Evolutionary conservation across 2,329 filamentous ascomycete species (phyloP).

Genomic region (Epichloe brachyelytri): DNA sequence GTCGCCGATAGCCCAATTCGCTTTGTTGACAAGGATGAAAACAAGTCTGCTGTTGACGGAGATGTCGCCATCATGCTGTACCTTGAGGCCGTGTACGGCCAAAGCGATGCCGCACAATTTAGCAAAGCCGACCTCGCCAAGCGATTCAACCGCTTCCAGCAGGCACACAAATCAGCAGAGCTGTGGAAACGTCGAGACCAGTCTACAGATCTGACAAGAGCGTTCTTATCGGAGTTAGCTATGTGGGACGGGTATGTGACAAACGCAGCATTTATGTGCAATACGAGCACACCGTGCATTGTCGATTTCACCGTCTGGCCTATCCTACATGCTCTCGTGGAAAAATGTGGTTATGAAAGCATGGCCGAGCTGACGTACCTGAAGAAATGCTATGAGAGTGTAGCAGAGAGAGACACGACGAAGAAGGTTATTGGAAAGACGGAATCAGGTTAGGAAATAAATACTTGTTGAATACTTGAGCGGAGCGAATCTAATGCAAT

Average conservation of each 20-base stretch:
- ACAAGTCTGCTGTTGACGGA: conserved; percentile 34
- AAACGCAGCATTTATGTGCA: background rate
- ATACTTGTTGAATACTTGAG: background rate
- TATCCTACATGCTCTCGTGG: conserved; percentile 33
- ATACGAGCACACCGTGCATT: background rate
- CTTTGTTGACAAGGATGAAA: conserved; percentile 42
- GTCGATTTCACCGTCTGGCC: conserved; percentile 47
- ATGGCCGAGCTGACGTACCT: conserved; percentile 21
- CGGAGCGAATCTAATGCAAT: background rate
- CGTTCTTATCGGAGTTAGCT: conserved; percentile 21
- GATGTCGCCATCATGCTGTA: conserved; percentile 45
- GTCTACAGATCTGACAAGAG: conserved; percentile 4
- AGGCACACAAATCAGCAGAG: conserved; percentile 21
- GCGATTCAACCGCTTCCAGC: conserved; percentile 29
- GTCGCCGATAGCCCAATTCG: conserved; percentile 23
- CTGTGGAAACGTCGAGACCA: conserved; percentile 1
- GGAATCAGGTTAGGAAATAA: background rate
- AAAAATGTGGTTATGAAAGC: conserved; percentile 18
- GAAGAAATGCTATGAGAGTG: conserved; percentile 24
- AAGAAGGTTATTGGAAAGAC: conserved; percentile 12
- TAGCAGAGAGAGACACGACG: conserved; percentile 13
- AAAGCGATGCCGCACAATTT: conserved; percentile 11
- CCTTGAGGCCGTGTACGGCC: conserved; percentile 40
- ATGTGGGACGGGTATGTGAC: conserved; percentile 27
- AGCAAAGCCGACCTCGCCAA: conserved; percentile 20